Evolutionary conservation across 2,329 filamentous ascomycete genomes (phyloP), one percentile per base, ranked within the genome.

Genomic region (Nothopassalora personata): DNA sequence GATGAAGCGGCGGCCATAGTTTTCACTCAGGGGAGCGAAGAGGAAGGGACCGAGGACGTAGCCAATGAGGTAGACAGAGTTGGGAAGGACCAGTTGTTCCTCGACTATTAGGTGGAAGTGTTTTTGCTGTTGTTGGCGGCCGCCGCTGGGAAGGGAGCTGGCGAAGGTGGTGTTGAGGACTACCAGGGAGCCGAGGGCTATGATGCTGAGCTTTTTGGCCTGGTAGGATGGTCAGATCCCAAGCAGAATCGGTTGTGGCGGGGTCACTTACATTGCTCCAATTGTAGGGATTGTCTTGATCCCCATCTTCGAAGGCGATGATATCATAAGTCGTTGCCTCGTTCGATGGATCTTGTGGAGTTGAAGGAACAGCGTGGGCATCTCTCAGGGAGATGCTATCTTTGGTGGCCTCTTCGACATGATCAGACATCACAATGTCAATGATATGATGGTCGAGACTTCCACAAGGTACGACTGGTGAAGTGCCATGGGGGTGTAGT

Each of bases 91-190:
- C 4, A 64, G 60, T 53, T 71, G 70, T 27, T 69, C 67, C 54
- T 75, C 67, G 27, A 70, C 66, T 0, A 78, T 79, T 55, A 86
- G 73, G 54, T 76, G 69, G 74, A 85, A 88, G 63, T 85, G 76
- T 1, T 71, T 67, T 4, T 80, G 75, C 54, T 88, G 85, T 56
- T 77, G 80, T 1, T 80, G 77, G 3, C 84, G 79, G 23, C 83
- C 83, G 71, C 86, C 85, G 59, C 83, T 83, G 0, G 85, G 83
- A 3, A 88, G 76, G 0, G 84, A 78, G 39, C 82, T 86, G 4
- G 81, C 81, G 74, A 88, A 81, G 9, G 85, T 88, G 28, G 81
- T 84, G 70, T 88, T 89, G 67, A 86, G 75, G 48, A 87, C 83
- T 49, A 79, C 77, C 64, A 81, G 69, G 74, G 83, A 82, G 0